A percentile compares a stretch with the other conserved stretches of the same genome.
Conservation (phyloP, 495 filamentous ascomycete genomes). For the Chaetomium fimeti region DNA sequence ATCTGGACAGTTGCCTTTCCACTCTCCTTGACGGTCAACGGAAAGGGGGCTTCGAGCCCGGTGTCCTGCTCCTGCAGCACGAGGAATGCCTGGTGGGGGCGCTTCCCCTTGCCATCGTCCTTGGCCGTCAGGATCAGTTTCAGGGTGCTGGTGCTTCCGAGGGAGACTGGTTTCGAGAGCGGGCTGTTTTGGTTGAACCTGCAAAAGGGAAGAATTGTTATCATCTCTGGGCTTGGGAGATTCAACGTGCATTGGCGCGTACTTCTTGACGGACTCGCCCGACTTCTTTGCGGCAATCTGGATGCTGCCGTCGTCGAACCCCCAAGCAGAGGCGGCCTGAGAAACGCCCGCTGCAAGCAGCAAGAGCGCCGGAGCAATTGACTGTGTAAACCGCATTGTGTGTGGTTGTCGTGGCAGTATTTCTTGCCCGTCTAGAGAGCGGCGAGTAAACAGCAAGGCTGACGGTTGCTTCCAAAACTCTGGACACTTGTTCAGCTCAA, state of each 20-base stretch:
- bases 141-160: conserved; percentile 69
- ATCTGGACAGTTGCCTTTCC: conserved; percentile 82
- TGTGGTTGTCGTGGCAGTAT: conserved; percentile 14
- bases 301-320: conserved; percentile 81
- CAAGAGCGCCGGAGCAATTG: conserved; percentile 50
- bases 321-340: conserved; percentile 73
- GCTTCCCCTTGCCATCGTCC: conserved; percentile 72
- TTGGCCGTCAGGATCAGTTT: conserved; percentile 79
- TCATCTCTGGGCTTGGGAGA: not conserved
- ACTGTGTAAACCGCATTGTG: conserved; percentile 52
- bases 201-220: not conserved
- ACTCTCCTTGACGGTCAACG: conserved; percentile 79
- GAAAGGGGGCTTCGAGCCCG: conserved; percentile 85
- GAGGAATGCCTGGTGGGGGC: conserved; percentile 91
- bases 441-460: conserved; percentile 25
- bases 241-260: conserved; percentile 27
- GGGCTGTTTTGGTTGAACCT: conserved; percentile 66
- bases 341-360: conserved; percentile 47
- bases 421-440: conserved; percentile 10
- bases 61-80: conserved; percentile 69
- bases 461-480: conserved; percentile 28
- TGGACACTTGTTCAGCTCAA: conserved; percentile 39
- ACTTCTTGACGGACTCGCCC: conserved; percentile 69
- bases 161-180: conserved; percentile 60
- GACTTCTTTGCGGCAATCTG: conserved; percentile 69